Evolutionary conservation across 371 early-diverging fungal genomes (phyloP), one percentile per base, ranked within the genome.

Genomic region (Chytridium lagenaria): DNA sequence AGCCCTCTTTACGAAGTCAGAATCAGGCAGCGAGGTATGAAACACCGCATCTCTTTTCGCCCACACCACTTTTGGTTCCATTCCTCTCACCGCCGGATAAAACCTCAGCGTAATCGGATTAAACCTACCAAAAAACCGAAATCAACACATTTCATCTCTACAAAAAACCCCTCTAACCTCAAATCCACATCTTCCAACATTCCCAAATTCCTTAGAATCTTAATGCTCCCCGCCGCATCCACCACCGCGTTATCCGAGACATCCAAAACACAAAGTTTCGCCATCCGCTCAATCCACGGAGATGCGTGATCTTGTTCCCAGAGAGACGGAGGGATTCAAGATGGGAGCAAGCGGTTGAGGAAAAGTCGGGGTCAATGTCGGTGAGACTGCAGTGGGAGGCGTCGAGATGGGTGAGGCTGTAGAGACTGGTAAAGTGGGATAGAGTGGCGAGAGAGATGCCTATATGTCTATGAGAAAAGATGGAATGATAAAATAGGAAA

Each of bases 41-140:
- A 69, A 72, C n/a, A 64, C 39, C 37, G 37, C 65, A 36, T 74
- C 75, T 1, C 57, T 28, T n/a, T 59, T 30, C 19, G 19, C 44
- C 73, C 78, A 71, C 10, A 40, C 23, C 12, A 67, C 36, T 2
- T 19, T 34, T 1, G 50, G 52, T 28, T 39, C 38, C 40, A 57
- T 7, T 3, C 71, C 3, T 22, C 30, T 50, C 15, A 3, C 36
- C 1, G 22, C 2, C 2, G 64, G 59, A 52, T 75, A 78, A 50
- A 75, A 75, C 19, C 61, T 50, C 7, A 33, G 36, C 31, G 75
- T 75, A 44, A 78, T 67, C 10, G 75, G 75, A 52, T 78, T 78
- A 22, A 39, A 44, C 67, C 78, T 78, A 44, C 0, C 40, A 44
- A 55, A 26, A 44, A 19, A 7, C 5, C 12, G 26, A 22, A 23